Base-by-base conservation (phyloP, 148 eudicot species). In the Nepenthes gracilis region DNA sequence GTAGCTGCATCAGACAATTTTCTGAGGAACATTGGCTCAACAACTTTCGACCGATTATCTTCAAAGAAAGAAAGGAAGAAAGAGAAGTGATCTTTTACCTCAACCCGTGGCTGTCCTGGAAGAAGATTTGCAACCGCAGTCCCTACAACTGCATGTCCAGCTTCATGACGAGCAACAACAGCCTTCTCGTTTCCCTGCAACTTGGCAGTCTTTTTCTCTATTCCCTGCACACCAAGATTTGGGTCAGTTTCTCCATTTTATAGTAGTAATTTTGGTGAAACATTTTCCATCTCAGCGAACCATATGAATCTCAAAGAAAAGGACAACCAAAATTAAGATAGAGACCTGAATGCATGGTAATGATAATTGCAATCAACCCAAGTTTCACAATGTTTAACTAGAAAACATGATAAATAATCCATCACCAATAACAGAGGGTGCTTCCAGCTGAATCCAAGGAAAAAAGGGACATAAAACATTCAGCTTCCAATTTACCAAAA, bases 101-200 rank as follows among this genome's bases (percentile, higher is more conserved):
- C 81, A 58, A 92, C 97, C 51, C 96, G 87, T 67, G 97, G 97
- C 68, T 92, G 97, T 35, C 97, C 96, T 63, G 86, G 73, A 70
- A 92, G 83, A 80, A 92, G 87, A 65, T 81, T 92, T 35, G 94
- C 96, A 77, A 92, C 81, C 43, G 97, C 97, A 59, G 97, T 88
- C 54, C 97, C 97, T 8, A 92, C 96, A 43, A 92, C 94, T 51
- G 96, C 97, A 77, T 92, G 97, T 59, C 97, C 97, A 69, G 83
- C 97, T 79, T 92, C 97, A 80, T 92, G 97, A 58, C 97, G 85
- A 54, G 97, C 97, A 74, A 92, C 97, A 64, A 88, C 96, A 70
- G 85, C 96, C 77, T 92, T 92, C 74, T 88, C 97, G 74, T 52
- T 73, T 66, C 97, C 97, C 73, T 85, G 78, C 68, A 92, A 67